A percentile compares a stretch with the other conserved stretches of the same genome.
Evolutionary conservation across 148 eudicot species (phyloP).

Genomic region (Persicaria maculosa): DNA sequence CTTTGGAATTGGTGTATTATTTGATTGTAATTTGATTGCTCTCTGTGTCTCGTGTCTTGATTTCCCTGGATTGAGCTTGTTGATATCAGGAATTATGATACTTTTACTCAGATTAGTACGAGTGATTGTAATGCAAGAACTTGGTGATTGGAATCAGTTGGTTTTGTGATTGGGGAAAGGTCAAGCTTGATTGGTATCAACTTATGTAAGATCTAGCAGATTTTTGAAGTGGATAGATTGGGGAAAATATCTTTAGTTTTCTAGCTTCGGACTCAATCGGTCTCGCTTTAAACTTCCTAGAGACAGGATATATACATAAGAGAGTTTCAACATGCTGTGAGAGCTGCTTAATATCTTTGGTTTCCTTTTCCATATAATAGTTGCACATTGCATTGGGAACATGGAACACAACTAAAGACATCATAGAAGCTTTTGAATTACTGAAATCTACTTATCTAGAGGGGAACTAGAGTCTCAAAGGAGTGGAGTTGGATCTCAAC

Average conservation of each 20-base stretch:
- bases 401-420: too few relatives aligned
- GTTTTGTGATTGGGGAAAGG: neutral
- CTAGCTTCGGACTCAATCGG: neutral
- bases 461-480: too few relatives aligned
- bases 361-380: too few relatives aligned
- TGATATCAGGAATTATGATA: neutral
- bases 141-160: neutral
- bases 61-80: neutral
- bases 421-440: too few relatives aligned
- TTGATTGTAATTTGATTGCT: constrained; percentile 2
- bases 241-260: neutral
- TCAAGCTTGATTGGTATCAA: neutral
- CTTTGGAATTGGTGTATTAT: neutral
- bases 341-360: neutral
- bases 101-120: neutral
- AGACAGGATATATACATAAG: too few relatives aligned
- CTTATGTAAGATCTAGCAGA: too few relatives aligned
- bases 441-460: too few relatives aligned
- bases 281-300: neutral
- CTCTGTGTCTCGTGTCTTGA: neutral
- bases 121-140: neutral
- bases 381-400: too few relatives aligned
- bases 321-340: neutral
- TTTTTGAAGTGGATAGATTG: neutral
- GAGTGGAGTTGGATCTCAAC: too few relatives aligned